phyloP scores from a whole-genome alignment of 768 basidiomycete species.

The Suillus subaureus region DNA sequence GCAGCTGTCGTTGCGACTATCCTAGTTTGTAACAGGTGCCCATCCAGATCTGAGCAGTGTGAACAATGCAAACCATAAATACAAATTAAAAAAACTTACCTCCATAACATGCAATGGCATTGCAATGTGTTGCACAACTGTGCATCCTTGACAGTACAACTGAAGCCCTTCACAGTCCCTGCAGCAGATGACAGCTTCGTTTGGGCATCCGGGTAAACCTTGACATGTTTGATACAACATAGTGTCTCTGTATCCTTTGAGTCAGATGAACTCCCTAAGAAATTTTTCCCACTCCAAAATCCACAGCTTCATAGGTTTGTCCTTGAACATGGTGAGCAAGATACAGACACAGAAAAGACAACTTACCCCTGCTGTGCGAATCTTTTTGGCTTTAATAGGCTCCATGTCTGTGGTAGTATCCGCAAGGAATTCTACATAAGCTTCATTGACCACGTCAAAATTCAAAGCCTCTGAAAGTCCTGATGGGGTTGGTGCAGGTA shows the following conservation, averaged over 20 bases:
- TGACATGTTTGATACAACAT: neutral
- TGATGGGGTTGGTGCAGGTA: too few relatives aligned
- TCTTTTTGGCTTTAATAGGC: slow-evolving; percentile 1
- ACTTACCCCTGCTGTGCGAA: neutral
- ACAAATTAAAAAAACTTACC: too few relatives aligned
- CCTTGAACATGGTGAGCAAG: slow-evolving; percentile 2
- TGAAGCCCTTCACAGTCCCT: slow-evolving; percentile 12
- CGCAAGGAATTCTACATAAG: neutral
- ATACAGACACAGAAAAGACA: too few relatives aligned
- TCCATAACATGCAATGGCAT: slow-evolving; percentile 17
- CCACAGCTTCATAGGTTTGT: slow-evolving; percentile 6
- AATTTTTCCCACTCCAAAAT: neutral
- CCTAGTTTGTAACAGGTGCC: too few relatives aligned
- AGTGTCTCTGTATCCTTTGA: neutral
- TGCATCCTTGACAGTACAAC: slow-evolving; percentile 14
- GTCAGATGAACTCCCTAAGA: slow-evolving; percentile 3
- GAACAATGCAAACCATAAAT: too few relatives aligned
- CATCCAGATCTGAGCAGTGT: slow-evolving; percentile 15
- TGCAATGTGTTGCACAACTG: neutral
- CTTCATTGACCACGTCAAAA: too few relatives aligned
- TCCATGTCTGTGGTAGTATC: neutral
- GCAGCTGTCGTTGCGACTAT: too few relatives aligned
- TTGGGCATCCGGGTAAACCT: neutral
- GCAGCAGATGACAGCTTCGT: slow-evolving; percentile 1
- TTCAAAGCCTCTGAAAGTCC: too few relatives aligned